These are phyloP conservation scores for Pichia deserticola DNA, from an alignment of 805 yeast species.

Conservation along the genomic window DNA sequence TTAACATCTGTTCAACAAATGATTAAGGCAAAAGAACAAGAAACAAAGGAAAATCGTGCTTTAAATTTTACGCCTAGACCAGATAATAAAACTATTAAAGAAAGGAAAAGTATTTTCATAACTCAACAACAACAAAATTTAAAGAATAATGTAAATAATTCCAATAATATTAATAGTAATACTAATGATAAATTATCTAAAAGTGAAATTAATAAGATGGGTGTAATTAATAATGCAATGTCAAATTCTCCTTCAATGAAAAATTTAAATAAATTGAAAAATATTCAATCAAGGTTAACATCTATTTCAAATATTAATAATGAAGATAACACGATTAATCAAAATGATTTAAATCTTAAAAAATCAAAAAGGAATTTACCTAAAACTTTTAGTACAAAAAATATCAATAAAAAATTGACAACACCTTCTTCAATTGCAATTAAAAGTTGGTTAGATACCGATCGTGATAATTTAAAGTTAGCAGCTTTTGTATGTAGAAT, in stretches of 20 bases:
- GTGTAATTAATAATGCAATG: slow-evolving; percentile 27
- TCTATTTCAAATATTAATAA: not conserved
- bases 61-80: slow-evolving; percentile 21
- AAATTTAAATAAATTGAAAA: slow-evolving; percentile 26
- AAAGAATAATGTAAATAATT: too few relatives aligned
- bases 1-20: slow-evolving; percentile 28
- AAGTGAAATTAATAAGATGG: slow-evolving; percentile 26
- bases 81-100: slow-evolving; percentile 5
- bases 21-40: slow-evolving; percentile 28
- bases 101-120: slow-evolving; percentile 4
- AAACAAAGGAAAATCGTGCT: slow-evolving; percentile 22
- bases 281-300: slow-evolving; percentile 21
- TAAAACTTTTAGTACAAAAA: slow-evolving; percentile 7
- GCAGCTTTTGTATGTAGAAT: slow-evolving; percentile 49
- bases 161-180: slow-evolving; percentile 2
- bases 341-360: too few relatives aligned
- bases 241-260: slow-evolving; percentile 31
- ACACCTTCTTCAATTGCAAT: slow-evolving; percentile 8
- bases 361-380: not conserved
- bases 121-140: slow-evolving; percentile 8
- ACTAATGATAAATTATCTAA: slow-evolving; percentile 14
- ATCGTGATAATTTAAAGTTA: slow-evolving; percentile 21
- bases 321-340: too few relatives aligned
- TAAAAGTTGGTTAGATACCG: slow-evolving; percentile 24
- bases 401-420: not conserved